phyloP scores from a whole-genome alignment of 768 basidiomycete species.

The Mycena maculata region DNA sequence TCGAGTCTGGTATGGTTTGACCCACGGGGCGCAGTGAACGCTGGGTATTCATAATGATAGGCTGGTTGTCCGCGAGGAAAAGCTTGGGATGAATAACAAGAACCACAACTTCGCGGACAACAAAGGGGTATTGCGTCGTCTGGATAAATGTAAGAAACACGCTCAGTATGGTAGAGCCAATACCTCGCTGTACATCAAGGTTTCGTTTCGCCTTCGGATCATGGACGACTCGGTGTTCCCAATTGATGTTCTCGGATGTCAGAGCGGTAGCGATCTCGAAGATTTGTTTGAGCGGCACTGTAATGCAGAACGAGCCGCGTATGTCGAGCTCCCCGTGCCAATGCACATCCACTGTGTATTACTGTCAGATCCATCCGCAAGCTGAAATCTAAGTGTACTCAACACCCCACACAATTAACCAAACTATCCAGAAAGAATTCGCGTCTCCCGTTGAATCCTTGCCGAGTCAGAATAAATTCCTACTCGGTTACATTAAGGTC shows the following conservation, averaged over 20 bases:
- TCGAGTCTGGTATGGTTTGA: neutral
- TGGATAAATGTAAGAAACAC: slow-evolving; percentile 5
- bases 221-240: neutral
- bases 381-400: slow-evolving; percentile 4
- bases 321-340: slow-evolving; percentile 4
- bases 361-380: neutral
- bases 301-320: slow-evolving; percentile 1
- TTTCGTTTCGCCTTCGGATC: neutral
- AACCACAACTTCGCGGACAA: neutral
- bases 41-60: neutral
- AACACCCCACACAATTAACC: neutral
- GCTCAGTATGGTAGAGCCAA: neutral
- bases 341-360: slow-evolving; percentile 1
- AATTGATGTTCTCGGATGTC: neutral
- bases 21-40: neutral
- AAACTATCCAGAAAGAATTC: neutral
- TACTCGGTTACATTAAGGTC: too few species aligned
- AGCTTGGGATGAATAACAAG: neutral
- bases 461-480: slow-evolving; percentile 4
- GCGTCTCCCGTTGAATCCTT: neutral
- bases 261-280: neutral
- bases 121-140: neutral
- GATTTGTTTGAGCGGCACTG: neutral
- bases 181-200: slow-evolving; percentile 10
- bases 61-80: neutral